Base-by-base conservation (phyloP, 1,284 basidiomycete genomes). In the Ganoderma sinense region DNA sequence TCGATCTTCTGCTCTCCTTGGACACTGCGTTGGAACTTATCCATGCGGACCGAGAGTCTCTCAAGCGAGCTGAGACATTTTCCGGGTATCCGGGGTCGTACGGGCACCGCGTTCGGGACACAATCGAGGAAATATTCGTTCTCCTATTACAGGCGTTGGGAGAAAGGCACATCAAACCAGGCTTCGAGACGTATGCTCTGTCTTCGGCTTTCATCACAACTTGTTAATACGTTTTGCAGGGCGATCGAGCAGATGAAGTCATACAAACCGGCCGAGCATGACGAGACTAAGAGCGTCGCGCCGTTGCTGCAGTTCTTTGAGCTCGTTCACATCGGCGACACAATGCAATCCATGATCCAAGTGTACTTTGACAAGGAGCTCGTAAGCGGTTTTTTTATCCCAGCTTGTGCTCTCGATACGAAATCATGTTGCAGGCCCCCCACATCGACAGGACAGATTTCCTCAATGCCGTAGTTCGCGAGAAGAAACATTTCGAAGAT, bases 361-460 rank as follows among this genome's bases (percentile, higher is more conserved):
- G 97, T 99, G 1, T 99, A 97, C 81, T 99, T 97, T 78, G 97
- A 99, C 78, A 97, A 97, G 78, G 97, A 98, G 77, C 84, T 99
- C 78, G 94, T 94, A 67, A 36, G 86, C 73, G 18, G 31, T 26
- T 36, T 62, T 41, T 36, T n/a, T 4, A 2, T 29, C 8, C 39
- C n/a, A 23, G 55, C 11, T 10, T 29, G 18, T 45, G n/a, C 14
- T 18, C n/a, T 41, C 56, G 1, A 62, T 45, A 53, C 26, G 58
- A 33, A 48, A 7, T 26, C 8, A 18, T 45, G 1, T 59, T 11
- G 55, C 18, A 96, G 94, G 89, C 93, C 2, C 89, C 86, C 0
- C 93, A 96, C 76, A 96, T 98, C 55, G 96, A 97, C 80, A 89
- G 90, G 74, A 96, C 92, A 0, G 97, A 99, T 80, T 99, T 99